A percentile compares a stretch with the other conserved stretches of the same genome.
Conservation (phyloP, 164 flowering plant genomes). For the Liquidambar formosana region DNA sequence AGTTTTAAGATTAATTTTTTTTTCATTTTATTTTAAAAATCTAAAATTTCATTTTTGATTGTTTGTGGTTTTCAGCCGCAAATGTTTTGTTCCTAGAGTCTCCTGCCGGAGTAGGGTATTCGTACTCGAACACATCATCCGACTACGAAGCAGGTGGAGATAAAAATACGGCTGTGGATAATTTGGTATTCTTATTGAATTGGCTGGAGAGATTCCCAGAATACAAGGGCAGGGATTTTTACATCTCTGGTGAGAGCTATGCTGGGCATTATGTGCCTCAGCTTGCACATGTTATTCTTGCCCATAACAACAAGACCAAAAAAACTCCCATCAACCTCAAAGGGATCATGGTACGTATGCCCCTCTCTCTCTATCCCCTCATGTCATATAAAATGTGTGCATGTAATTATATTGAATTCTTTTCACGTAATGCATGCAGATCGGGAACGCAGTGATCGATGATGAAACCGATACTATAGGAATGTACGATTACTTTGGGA, state of each 20-base stretch:
- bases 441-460: slow-evolving; percentile 75
- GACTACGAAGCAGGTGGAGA: slow-evolving; percentile 53
- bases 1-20: too few relatives aligned
- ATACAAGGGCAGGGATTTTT: slow-evolving; percentile 66
- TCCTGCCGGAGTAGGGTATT: slow-evolving; percentile 76
- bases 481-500: slow-evolving; percentile 55
- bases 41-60: too few relatives aligned
- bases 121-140: slow-evolving; percentile 59
- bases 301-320: slow-evolving; percentile 37
- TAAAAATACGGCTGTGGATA: slow-evolving; percentile 46
- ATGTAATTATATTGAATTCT: too few relatives aligned
- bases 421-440: too few relatives aligned
- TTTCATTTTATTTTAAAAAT: too few relatives aligned
- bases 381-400: too few relatives aligned
- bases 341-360: slow-evolving; percentile 44
- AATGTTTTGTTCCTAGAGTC: slow-evolving; percentile 77
- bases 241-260: slow-evolving; percentile 74
- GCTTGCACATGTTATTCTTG: slow-evolving; percentile 60
- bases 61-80: slow-evolving; percentile 41
- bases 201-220: slow-evolving; percentile 81
- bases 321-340: slow-evolving; percentile 50
- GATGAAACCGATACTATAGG: slow-evolving; percentile 59
- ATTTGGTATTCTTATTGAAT: slow-evolving; percentile 54
- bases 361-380: background rate
- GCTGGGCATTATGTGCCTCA: slow-evolving; percentile 78